These are phyloP conservation scores for Linnemannia zychae DNA, from an alignment of 192 early-diverging fungal species.

Conservation along the genomic window DNA sequence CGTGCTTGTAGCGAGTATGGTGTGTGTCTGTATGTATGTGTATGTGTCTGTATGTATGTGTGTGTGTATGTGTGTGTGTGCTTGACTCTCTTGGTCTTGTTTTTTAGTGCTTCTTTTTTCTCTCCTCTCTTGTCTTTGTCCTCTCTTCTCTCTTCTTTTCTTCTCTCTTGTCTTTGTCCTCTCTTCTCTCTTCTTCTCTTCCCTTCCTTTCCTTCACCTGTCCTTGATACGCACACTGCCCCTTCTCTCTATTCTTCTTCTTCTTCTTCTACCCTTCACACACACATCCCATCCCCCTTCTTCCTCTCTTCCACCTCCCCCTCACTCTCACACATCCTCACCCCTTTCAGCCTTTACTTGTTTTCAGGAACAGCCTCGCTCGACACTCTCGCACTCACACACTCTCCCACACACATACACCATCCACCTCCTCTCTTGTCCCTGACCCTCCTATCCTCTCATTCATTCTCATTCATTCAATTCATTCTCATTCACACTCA, in stretches of 20 bases:
- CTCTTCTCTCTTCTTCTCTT: neutral
- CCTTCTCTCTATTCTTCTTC: neutral
- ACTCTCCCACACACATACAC: neutral
- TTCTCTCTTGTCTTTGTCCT: neutral
- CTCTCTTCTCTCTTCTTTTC: neutral
- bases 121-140: constrained; percentile 4
- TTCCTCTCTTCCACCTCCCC: neutral
- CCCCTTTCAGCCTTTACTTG: neutral
- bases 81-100: no score
- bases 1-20: no score
- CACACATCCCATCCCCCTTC: neutral
- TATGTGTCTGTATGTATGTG: no score
- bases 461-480: neutral
- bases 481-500: constrained; percentile 6
- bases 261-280: neutral
- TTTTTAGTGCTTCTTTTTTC: neutral
- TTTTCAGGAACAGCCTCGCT: neutral
- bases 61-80: no score
- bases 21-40: no score
- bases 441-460: no score
- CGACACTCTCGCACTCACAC: neutral
- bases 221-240: no score
- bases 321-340: constrained; percentile 6
- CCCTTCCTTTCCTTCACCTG: neutral
- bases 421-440: neutral